phyloP scores from a whole-genome alignment of 2,329 filamentous ascomycete species.

The Teratosphaeria zuluensis region DNA sequence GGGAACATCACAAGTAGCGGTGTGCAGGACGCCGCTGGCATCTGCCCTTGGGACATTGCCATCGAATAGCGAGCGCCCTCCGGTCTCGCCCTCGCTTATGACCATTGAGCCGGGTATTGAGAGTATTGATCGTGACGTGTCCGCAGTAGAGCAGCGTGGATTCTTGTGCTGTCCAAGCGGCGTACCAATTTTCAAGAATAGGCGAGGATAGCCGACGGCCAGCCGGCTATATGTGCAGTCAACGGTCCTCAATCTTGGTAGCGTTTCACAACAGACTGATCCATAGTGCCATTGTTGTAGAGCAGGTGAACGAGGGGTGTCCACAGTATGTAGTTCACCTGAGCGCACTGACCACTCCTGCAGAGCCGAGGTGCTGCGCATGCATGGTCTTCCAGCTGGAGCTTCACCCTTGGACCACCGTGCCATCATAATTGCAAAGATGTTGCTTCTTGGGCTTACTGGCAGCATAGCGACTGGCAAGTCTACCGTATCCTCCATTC shows the following conservation, averaged over 20 bases:
- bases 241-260: background rate
- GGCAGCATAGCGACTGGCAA: slow-evolving; percentile 98
- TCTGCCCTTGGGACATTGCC: background rate
- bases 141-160: background rate
- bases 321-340: background rate
- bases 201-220: background rate
- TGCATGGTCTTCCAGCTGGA: background rate
- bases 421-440: slow-evolving; percentile 28
- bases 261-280: background rate
- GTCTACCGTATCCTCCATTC: slow-evolving; percentile 81
- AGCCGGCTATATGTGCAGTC: background rate
- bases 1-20: background rate
- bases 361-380: background rate
- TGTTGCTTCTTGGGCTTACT: slow-evolving; percentile 92
- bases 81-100: background rate
- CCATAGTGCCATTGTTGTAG: no score
- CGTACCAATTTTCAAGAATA: background rate
- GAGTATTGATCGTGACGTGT: background rate
- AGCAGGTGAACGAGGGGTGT: background rate
- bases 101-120: background rate
- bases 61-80: background rate
- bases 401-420: background rate
- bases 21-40: background rate
- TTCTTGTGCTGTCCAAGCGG: background rate
- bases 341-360: background rate